Evolutionary conservation across 2,329 filamentous ascomycete species (phyloP), one percentile per base, ranked within the genome.

Genomic region (Talaromyces sp.): DNA sequence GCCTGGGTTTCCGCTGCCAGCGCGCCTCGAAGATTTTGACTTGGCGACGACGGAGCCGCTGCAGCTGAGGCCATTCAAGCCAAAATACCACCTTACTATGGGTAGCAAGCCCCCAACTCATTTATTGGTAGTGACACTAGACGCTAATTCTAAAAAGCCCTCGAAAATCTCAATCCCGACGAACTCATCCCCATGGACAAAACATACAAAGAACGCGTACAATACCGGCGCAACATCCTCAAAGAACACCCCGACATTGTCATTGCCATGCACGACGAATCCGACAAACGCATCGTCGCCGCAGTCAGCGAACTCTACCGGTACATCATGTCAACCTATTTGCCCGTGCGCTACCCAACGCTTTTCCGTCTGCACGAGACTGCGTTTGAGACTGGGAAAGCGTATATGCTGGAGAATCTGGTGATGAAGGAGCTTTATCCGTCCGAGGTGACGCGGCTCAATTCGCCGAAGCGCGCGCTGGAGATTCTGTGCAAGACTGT

Each of bases 61-160:
- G 42, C 79, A 83, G 61, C 69, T 85, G 11, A 77, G 85, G 15
- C 82, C 83, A 0, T 86, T 86, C 71, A 86, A 85, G 70, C 80
- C 83, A 5, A 85, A 82, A 66, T 88, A 85, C 68, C 81, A 87
- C 68, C 71, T 88, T 57, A 87, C 85, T 6, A 88, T 88, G 85
- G 82, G 85, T 86, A 72, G 64, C 73, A 65, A 65, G 28, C 19
- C 8, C 25, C n/a, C 30, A 30, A 11, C 3, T 57, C 33, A 58
- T 39, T 15, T 44, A 2, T 22, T 25, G 17, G 19, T 9, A 58
- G 15, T 7, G 53, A 17, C 5, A n/a, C 9, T 54, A 27, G 42
- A 57, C 25, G 28, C 32, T 56, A 19, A 56, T n/a, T n/a, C 36
- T 19, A 57, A 52, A 57, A 66, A 86, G 84, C 78, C 4, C 76